Conservation (phyloP, 495 filamentous ascomycete species). For the Aspergillus sparsus region DNA sequence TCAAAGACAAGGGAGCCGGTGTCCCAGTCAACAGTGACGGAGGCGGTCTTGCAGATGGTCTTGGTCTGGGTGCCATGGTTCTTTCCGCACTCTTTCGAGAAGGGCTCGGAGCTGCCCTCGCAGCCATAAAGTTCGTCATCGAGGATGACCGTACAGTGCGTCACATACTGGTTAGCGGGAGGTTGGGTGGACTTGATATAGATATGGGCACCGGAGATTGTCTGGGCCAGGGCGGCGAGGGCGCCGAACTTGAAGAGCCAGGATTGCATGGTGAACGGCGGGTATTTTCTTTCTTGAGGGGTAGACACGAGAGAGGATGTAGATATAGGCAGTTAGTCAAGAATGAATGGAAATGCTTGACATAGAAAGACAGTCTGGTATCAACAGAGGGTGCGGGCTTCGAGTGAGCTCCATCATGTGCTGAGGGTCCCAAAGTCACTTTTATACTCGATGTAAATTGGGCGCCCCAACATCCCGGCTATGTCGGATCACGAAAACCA, state of each 20-base stretch:
- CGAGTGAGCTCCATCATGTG: no score
- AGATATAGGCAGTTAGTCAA: no score
- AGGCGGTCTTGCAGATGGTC: constrained; percentile 12
- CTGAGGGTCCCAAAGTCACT: no score
- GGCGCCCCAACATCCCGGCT: no score
- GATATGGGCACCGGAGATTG: constrained; percentile 17
- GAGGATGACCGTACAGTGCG: constrained; percentile 22
- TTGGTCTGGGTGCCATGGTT: constrained; percentile 15
- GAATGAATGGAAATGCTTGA: no score
- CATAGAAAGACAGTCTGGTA: no score
- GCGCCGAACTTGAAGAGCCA: constrained; percentile 21
- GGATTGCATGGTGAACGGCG: constrained; percentile 11
- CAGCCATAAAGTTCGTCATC: constrained; percentile 19
- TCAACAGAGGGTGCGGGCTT: no score
- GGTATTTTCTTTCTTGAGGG: no score
- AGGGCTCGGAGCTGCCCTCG: constrained; percentile 19
- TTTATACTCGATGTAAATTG: no score
- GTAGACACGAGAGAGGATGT: no score
- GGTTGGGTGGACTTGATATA: constrained; percentile 22
- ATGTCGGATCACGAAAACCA: no score
- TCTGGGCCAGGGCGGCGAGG: constrained; percentile 17
- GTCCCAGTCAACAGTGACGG: constrained; percentile 18
- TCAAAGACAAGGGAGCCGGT: constrained; percentile 9
- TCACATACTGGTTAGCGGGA: constrained; percentile 17
- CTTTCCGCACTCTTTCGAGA: constrained; percentile 13